Conservation (phyloP, 495 filamentous ascomycete genomes). For the Aspergillus leporis region DNA sequence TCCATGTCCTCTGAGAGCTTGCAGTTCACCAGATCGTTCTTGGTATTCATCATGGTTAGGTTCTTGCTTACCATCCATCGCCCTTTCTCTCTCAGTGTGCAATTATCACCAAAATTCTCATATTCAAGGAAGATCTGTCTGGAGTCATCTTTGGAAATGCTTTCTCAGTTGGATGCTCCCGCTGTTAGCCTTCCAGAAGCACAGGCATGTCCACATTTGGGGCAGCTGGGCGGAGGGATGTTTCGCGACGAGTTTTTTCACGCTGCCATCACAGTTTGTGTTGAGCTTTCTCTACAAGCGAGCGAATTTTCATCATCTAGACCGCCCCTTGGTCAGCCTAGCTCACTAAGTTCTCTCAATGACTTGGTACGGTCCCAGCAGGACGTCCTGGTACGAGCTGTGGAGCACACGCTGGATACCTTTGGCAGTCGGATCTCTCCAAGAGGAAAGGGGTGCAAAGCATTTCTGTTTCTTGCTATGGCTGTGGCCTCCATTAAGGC, state of each 20-base stretch:
- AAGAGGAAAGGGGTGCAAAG: constrained; percentile 36
- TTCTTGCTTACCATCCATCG: constrained; percentile 55
- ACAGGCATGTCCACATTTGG: constrained; percentile 29
- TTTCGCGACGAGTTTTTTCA: constrained; percentile 44
- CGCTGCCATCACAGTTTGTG: constrained; percentile 38
- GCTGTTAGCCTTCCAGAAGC: constrained; percentile 16
- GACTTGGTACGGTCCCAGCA: constrained; percentile 42
- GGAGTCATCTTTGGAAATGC: constrained; percentile 50
- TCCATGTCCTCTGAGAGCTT: constrained; percentile 28
- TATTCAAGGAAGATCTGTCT: constrained; percentile 57
- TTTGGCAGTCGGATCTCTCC: constrained; percentile 32
- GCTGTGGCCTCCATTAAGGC: constrained; percentile 37
- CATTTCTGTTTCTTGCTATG: constrained; percentile 37
- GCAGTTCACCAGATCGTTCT: constrained; percentile 33
- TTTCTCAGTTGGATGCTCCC: constrained; percentile 42
- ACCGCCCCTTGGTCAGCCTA: constrained; percentile 9
- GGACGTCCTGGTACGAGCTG: constrained; percentile 35
- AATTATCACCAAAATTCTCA: constrained; percentile 50
- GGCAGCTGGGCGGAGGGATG: constrained; percentile 38
- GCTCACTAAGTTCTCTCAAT: constrained; percentile 26
- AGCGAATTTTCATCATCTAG: constrained; percentile 23
- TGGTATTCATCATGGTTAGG: constrained; percentile 50
- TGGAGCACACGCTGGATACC: constrained; percentile 34
- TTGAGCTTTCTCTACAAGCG: constrained; percentile 38
- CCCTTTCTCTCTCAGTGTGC: constrained; percentile 52